Conservation (phyloP, 192 early-diverging fungal species). For the Coemansia sp. region DNA sequence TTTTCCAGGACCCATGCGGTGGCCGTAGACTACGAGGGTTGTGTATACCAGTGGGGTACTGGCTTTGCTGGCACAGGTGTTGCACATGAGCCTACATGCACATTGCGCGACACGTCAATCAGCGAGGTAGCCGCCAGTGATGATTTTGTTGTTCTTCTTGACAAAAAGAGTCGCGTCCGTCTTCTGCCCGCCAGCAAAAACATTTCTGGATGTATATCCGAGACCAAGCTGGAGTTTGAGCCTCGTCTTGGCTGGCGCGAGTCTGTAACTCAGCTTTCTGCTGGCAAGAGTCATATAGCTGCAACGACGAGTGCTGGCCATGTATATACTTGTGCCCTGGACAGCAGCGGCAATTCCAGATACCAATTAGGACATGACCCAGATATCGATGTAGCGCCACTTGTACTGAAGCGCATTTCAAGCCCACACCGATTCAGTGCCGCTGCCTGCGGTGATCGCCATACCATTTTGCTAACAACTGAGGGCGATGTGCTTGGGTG, state of each 20-base stretch:
- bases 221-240: constrained; percentile 19
- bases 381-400: neutral
- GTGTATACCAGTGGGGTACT: constrained; percentile 48
- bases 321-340: constrained; percentile 39
- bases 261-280: constrained; percentile 28
- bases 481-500: constrained; percentile 46
- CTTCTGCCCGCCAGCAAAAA: constrained; percentile 10
- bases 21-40: constrained; percentile 30
- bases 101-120: constrained; percentile 19
- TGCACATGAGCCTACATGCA: constrained; percentile 27
- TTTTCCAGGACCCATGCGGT: constrained; percentile 41
- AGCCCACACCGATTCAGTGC: constrained; percentile 17
- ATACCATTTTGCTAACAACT: constrained; percentile 34
- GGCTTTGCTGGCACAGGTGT: constrained; percentile 24
- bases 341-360: constrained; percentile 22
- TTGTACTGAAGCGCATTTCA: constrained; percentile 24
- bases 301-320: constrained; percentile 30
- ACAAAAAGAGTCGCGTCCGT: constrained; percentile 38
- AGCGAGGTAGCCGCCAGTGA: constrained; percentile 27
- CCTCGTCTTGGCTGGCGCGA: constrained; percentile 50
- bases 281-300: constrained; percentile 38
- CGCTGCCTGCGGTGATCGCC: constrained; percentile 28
- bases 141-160: constrained; percentile 22
- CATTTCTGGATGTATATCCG: neutral
- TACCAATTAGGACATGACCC: constrained; percentile 26